Evolutionary conservation across 2,329 filamentous ascomycete genomes (phyloP), one percentile per base, ranked within the genome.

Genomic region (Fusarium avenaceum): DNA sequence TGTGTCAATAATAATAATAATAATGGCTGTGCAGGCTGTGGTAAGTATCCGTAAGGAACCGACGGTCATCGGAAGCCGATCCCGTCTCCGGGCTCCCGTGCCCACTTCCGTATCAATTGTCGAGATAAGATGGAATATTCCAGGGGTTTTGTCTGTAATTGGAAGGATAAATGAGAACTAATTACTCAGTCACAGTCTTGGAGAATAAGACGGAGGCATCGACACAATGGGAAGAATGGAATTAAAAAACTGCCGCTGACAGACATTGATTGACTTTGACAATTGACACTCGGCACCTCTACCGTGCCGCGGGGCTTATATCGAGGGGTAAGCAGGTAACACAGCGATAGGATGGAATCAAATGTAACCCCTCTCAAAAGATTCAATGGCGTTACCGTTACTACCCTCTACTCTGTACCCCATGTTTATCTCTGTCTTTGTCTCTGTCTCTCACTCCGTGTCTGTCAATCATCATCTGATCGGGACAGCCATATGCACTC

Each of bases 381-480:
- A 30, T 35, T 35, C 38, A 57, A 32, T 28, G 19, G 44, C 45
- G 14, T 38, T 28, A 7, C 30, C 7, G 24, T 22, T 22, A 22
- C 22, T 22, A 22, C 22, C 6, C 24, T 7, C 2, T 24, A 24
- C 4, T 5, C 24, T 24, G 24, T 50, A 63, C 47, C 28, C 32
- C 51, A 35, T 58, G 26, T 13, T 30, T 30, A 42, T 19, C 22
- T 22, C 22, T 22, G 46, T 22, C 24, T 24, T 7, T 24, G 24
- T 30, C 24, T 24, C 24, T 24, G 24, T 30, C n/a, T 33, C 11
- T 4, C 30, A 38, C 7, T 15, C 38, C n/a, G 22, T 15, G n/a
- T 17, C 22, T 57, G 33, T 59, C 51, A 45, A 26, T 32, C 55
- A 69, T 69, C 65, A 66, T 69, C 50, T 68, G 65, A 69, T 69